Evolutionary conservation across 2,329 filamentous ascomycete species (phyloP), one percentile per base, ranked within the genome.

Genomic region (Botrytis porri): DNA sequence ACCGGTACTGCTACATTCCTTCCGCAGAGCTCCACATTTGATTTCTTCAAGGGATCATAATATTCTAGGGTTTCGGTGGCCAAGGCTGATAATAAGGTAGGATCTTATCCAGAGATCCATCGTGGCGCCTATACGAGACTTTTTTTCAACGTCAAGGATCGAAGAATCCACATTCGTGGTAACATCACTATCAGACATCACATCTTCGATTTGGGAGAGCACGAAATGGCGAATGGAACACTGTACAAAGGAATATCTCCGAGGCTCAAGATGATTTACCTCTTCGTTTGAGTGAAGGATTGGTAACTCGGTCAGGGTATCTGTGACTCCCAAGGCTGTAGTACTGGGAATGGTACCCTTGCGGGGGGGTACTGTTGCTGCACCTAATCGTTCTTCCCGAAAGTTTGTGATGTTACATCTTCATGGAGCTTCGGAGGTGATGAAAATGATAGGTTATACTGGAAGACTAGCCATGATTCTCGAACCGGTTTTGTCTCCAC

Each of bases 91-190:
- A 41, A 67, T 39, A 57, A 54, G 48, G 39, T 32, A 41, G 45
- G 9, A 57, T 39, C 45, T 67, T 41, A 67, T 67, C 64, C 41
- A 67, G 16, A 39, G 45, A 39, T n/a, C 48, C 64, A 67, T 41
- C 35, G 48, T 67, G 48, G 48, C 48, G 48, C 45, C 48, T 20
- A 67, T 57, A 67, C 48, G 65, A 41, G 65, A 57, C 35, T 6
- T n/a, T 29, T 41, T 39, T 41, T 57, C n/a, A 29, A 37, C 35
- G 41, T 32, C 48, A 32, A 29, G 35, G 18, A 3, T 57, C 16
- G 6, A 57, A 4, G 16, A 41, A 32, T 22, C 35, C n/a, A 41
- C 43, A 67, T 54, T 39, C 35, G 7, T 41, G 45, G 22, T 67
- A 54, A 54, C 20, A 25, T 67, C 29, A 29, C 32, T 54, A 41